Base-by-base conservation (phyloP, 305 asterid genomes). In the Fraxinus dipetala region DNA sequence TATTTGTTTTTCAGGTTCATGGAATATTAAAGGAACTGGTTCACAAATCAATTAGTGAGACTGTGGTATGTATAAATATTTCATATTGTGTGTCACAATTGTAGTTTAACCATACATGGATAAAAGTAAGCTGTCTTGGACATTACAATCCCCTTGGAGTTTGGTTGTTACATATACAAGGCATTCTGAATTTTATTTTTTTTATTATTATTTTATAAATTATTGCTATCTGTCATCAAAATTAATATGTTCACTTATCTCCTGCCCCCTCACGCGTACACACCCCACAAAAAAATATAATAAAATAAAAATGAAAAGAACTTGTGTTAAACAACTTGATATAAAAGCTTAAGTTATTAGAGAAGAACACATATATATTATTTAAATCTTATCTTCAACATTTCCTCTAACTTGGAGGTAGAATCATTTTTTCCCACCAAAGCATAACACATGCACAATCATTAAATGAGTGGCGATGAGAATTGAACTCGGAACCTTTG, bases 11-110 rank as follows among this genome's bases (percentile, higher is more conserved):
- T 83, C 92, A 96, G 98, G 98, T 96, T 87, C 99, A 94, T 88
- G 96, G 87, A 72, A 87, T 96, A 81, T 86, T 96, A 86, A 96
- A 91, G 93, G 99, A 96, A 14, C 92, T 96, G 73, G 93, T 96
- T 84, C 95, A 91, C 82, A 96, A 94, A 89, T 89, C 99, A 36
- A 90, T 96, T 75, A 88, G 84, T 67, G 99, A 93, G 95, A 96
- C 98, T 14, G 32, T 72, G 87, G 99, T 86, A 89, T 84, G 98
- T 85, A 65, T 59, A 20, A 35, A 28, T 82, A 78, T 40, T 72
- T 77, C 81, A 4, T 13, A 32, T 73, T 14, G n/a, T 4, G 9
- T 75, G 43, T 22, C 32, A 22, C 20, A 40, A 24, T 78, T 36
- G 22, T 73, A 13, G 28, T 75, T 73, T 20, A 35, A 80, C 36